A percentile compares a stretch with the other conserved stretches of the same genome.
Conservation (phyloP, 148 eudicot genomes). For the Suaeda aralocaspica region DNA sequence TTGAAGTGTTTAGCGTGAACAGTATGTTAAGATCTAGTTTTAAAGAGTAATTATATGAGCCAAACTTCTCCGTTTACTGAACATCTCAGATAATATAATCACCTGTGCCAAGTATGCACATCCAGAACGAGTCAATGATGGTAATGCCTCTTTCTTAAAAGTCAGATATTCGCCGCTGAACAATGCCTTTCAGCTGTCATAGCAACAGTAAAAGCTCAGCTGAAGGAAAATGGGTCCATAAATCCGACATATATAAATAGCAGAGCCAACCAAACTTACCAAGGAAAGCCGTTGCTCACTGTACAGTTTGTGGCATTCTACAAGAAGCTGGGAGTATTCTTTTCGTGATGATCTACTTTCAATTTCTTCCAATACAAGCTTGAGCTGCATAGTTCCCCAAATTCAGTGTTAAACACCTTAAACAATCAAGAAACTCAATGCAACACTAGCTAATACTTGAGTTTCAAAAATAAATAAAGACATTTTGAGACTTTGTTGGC, state of each 20-base stretch:
- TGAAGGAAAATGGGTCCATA: background rate
- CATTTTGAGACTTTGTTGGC: background rate
- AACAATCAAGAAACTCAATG: constrained; percentile 17
- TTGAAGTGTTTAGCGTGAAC: no score
- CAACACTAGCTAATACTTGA: background rate
- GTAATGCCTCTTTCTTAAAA: constrained; percentile 83
- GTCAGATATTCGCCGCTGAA: constrained; percentile 84
- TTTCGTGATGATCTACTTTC: constrained; percentile 89
- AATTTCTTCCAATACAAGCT: constrained; percentile 90
- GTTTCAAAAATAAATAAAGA: no score
- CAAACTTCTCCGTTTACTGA: constrained; percentile 3
- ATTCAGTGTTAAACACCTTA: constrained; percentile 13
- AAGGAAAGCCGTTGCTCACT: constrained; percentile 93
- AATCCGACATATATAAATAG: background rate
- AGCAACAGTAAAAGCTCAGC: background rate
- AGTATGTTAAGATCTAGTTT: background rate
- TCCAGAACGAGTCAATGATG: constrained; percentile 92
- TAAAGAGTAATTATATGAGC: background rate
- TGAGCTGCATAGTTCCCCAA: constrained; percentile 57
- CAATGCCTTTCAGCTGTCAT: constrained; percentile 77
- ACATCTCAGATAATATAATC: constrained; percentile 6
- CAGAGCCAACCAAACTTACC: constrained; percentile 46
- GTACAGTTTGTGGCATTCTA: constrained; percentile 92
- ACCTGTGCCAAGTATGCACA: constrained; percentile 97
- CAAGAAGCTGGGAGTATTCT: constrained; percentile 84